Percentiles rank a stretch among this genome's conserved stretches.
phyloP scores from a whole-genome alignment of 2,329 filamentous ascomycete species.

The Exophiala sp. region DNA sequence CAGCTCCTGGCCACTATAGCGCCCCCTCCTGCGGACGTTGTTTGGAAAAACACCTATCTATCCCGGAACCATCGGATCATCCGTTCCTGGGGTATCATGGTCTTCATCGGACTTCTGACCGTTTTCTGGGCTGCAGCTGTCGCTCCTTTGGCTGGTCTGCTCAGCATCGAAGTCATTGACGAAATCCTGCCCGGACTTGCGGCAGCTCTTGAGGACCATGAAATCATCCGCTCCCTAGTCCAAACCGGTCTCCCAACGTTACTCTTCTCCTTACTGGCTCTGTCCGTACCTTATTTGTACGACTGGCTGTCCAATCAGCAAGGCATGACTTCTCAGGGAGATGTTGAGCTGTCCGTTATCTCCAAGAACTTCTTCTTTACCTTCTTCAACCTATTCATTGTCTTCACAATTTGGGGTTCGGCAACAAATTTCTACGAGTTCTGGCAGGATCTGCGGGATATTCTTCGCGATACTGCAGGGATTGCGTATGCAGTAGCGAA shows the following conservation, averaged over 20 bases:
- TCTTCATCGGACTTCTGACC: conserved; percentile 76
- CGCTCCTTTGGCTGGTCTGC: conserved; percentile 69
- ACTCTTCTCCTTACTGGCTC: conserved; percentile 79
- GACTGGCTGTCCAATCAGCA: conserved; percentile 87
- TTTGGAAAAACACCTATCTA: conserved; percentile 91
- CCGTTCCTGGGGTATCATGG: conserved; percentile 78
- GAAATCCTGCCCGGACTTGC: conserved; percentile 69
- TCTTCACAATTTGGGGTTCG: conserved; percentile 85
- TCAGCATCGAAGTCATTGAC: conserved; percentile 77
- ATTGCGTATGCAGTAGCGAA: conserved; percentile 72
- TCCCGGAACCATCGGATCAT: conserved; percentile 69
- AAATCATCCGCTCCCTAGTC: conserved; percentile 70
- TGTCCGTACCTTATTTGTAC: conserved; percentile 89
- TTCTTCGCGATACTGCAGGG: conserved; percentile 72
- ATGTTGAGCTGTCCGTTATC: conserved; percentile 89
- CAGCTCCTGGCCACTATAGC: conserved; percentile 80
- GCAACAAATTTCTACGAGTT: conserved; percentile 69
- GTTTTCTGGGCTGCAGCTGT: conserved; percentile 85
- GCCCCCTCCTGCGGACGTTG: conserved; percentile 84
- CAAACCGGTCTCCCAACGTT: conserved; percentile 85
- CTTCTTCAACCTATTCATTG: conserved; percentile 97
- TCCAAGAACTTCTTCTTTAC: conserved; percentile 99
- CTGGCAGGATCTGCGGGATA: conserved; percentile 62
- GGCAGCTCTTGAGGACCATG: conserved; percentile 63
- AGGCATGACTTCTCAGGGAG: conserved; percentile 91